These are phyloP conservation scores for Brettanomyces naardenensis DNA, from an alignment of 805 yeast genomes.

Conservation along the genomic window DNA sequence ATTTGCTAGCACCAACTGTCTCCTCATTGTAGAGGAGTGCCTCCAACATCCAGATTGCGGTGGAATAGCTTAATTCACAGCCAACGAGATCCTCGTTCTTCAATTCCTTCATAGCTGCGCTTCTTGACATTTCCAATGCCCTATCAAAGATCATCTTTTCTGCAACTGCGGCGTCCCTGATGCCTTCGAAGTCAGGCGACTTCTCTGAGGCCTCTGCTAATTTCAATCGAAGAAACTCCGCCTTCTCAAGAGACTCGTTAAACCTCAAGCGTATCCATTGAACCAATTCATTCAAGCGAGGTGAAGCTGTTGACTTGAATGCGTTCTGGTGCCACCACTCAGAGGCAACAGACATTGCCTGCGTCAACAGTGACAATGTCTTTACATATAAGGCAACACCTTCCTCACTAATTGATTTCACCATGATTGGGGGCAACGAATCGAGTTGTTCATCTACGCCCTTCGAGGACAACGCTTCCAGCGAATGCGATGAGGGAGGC, in stretches of 20 bases:
- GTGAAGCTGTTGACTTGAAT: constrained; percentile 24
- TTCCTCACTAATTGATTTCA: constrained; percentile 65
- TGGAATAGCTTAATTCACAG: constrained; percentile 84
- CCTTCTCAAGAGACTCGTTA: constrained; percentile 83
- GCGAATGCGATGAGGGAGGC: constrained; percentile 40
- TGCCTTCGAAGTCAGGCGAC: constrained; percentile 6
- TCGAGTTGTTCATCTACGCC: constrained; percentile 26
- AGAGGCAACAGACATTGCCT: constrained; percentile 79
- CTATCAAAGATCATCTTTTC: constrained; percentile 88
- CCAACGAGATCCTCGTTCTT: constrained; percentile 62
- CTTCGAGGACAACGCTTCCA: constrained; percentile 1
- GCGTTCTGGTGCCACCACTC: constrained; percentile 76
- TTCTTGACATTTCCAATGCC: constrained; percentile 86
- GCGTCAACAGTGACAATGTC: constrained; percentile 71
- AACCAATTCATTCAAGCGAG: constrained; percentile 57
- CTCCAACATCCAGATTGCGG: constrained; percentile 93
- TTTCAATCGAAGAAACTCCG: constrained; percentile 64
- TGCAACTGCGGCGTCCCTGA: constrained; percentile 35
- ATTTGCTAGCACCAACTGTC: constrained; percentile 16
- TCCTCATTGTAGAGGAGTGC: constrained; percentile 53
- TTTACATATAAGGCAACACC: constrained; percentile 82
- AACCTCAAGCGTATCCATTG: constrained; percentile 90
- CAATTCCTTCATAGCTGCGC: constrained; percentile 85
- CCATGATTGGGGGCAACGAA: constrained; percentile 47
- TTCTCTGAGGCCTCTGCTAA: constrained; percentile 41